These are phyloP conservation scores for Malassezia slooffiae DNA, from an alignment of 1,284 basidiomycete genomes.

Conservation along the genomic window DNA sequence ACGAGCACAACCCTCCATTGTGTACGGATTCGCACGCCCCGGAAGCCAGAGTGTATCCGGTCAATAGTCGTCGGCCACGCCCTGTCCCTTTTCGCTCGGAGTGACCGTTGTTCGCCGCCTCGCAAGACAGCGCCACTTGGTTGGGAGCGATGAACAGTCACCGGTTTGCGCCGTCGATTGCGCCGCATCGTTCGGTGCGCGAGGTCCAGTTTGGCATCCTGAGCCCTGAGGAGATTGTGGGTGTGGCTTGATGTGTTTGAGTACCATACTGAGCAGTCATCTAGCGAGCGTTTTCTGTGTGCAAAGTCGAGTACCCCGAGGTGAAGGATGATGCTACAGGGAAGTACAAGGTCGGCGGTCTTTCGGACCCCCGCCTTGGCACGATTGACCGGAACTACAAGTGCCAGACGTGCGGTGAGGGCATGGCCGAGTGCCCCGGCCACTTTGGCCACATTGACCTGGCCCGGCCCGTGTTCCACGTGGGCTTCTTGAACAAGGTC, in stretches of 20 bases:
- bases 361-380: constrained; percentile 96
- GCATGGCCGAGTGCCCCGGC: constrained; percentile 59
- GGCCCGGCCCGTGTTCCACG: constrained; percentile 87
- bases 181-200: constrained; percentile 68
- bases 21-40: constrained; percentile 4
- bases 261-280: constrained; percentile 5
- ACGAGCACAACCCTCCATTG: not conserved
- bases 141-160: constrained; percentile 19
- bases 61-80: constrained; percentile 15
- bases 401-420: constrained; percentile 91
- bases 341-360: constrained; percentile 75
- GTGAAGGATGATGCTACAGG: constrained; percentile 77
- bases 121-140: not conserved
- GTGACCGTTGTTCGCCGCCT: not conserved
- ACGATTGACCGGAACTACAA: constrained; percentile 98
- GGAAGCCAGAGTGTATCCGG: not conserved
- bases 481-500: constrained; percentile 95
- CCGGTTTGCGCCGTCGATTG: constrained; percentile 66
- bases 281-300: constrained; percentile 88
- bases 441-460: constrained; percentile 99
- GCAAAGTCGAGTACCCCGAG: constrained; percentile 95
- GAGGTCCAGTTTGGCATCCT: constrained; percentile 99
- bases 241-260: constrained; percentile 18
- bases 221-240: constrained; percentile 89
- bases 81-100: not conserved